Conservation (phyloP, 805 yeast genomes). For the Helenozyma rhizophorensis region DNA sequence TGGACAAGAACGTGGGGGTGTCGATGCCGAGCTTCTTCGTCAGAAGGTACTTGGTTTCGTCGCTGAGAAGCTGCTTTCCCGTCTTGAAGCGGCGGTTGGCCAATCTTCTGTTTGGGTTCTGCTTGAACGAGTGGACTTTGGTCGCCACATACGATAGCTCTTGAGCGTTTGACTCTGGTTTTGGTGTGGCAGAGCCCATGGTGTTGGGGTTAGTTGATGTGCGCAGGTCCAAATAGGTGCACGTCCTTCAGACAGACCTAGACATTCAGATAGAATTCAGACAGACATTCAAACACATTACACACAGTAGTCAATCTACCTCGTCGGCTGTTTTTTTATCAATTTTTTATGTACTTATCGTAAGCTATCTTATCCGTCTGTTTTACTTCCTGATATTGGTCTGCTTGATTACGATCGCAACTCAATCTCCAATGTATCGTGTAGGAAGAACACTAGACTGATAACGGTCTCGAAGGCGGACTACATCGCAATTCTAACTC, state of each 20-base stretch:
- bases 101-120: constrained; percentile 43
- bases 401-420: no score
- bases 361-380: no score
- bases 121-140: constrained; percentile 53
- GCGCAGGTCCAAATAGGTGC: neutral
- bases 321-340: no score
- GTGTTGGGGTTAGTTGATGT: neutral
- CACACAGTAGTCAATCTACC: no score
- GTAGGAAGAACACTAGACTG: no score
- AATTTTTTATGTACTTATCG: no score
- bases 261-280: no score
- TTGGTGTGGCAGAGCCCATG: constrained; percentile 3
- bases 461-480: no score
- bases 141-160: constrained; percentile 37
- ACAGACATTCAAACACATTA: no score
- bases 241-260: neutral
- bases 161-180: constrained; percentile 16
- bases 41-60: constrained; percentile 67
- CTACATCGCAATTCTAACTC: no score
- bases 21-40: constrained; percentile 39
- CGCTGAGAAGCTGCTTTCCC: constrained; percentile 64
- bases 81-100: constrained; percentile 68
- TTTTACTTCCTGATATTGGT: no score
- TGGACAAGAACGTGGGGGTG: constrained; percentile 62
- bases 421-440: no score